These are phyloP conservation scores for Dioscorea cayenensis DNA, from an alignment of 116 monocot genomes.

Conservation along the genomic window DNA sequence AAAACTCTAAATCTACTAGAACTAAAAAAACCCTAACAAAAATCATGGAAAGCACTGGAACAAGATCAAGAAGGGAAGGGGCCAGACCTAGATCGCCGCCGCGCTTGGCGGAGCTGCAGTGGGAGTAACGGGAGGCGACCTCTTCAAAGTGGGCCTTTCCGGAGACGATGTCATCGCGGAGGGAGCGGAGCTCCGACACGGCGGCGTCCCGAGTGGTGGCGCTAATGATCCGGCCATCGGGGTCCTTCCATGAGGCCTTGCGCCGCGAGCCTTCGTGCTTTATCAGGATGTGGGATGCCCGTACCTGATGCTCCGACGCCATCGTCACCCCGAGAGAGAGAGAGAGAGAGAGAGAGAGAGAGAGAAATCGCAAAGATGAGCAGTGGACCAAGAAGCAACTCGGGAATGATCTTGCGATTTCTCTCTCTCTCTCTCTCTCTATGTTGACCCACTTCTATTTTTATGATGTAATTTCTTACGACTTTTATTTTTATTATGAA, in stretches of 20 bases:
- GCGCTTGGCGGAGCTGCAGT: constrained; percentile 93
- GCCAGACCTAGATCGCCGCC: constrained; percentile 79
- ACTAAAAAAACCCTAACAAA: not conserved
- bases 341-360: not conserved
- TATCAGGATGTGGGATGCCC: constrained; percentile 79
- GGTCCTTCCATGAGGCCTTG: constrained; percentile 88
- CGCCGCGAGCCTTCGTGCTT: constrained; percentile 92
- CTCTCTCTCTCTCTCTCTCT: no score
- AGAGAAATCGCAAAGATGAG: no score
- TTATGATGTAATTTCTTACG: no score
- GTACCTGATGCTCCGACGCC: constrained; percentile 26
- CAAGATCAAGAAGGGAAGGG: not conserved
- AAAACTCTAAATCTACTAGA: not conserved
- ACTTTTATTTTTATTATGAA: no score
- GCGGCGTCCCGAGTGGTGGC: constrained; percentile 61
- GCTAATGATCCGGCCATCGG: constrained; percentile 56
- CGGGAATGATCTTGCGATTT: no score
- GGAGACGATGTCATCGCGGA: constrained; percentile 46
- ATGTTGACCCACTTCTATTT: no score
- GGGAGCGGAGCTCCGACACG: constrained; percentile 24
- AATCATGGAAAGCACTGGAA: not conserved
- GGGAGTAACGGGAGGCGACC: constrained; percentile 56
- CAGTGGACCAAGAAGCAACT: not conserved
- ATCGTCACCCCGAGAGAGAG: not conserved
- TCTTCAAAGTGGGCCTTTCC: constrained; percentile 55